Evolutionary conservation across 345 rosid genomes (phyloP).

Genomic region (Eucalyptus lansdowneana): DNA sequence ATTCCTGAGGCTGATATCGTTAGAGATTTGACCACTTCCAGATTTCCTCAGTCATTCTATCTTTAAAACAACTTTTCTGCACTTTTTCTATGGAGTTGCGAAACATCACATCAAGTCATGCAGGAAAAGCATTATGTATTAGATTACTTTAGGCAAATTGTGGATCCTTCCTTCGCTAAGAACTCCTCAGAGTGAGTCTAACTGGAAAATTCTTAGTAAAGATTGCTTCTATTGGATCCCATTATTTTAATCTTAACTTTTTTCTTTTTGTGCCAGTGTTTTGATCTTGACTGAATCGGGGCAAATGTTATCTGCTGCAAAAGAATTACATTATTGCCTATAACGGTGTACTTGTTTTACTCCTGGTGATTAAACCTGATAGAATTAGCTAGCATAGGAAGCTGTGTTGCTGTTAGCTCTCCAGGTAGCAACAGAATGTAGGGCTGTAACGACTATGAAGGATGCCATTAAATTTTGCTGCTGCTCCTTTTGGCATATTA

Average conservation of each 20-base stretch:
- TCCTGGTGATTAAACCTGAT: not conserved
- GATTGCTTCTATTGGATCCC: not conserved
- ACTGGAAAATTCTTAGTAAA: not conserved
- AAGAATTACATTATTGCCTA: not conserved
- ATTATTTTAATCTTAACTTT: not conserved
- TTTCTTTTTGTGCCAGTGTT: not conserved
- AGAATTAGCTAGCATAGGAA: not conserved
- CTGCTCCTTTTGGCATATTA: not conserved
- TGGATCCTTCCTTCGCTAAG: not conserved
- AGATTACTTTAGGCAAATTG: not conserved
- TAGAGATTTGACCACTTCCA: not conserved
- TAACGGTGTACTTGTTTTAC: not conserved
- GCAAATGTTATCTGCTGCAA: not conserved
- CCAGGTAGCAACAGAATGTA: not conserved
- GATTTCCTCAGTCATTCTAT: not conserved
- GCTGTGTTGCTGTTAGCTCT: not conserved
- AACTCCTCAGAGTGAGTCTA: not conserved
- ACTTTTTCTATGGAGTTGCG: not conserved
- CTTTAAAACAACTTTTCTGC: not conserved
- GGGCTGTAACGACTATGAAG: not conserved
- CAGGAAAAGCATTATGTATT: not conserved
- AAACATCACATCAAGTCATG: not conserved
- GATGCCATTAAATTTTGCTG: not conserved
- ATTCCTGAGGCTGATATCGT: not conserved
- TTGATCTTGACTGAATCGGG: not conserved